Percentiles rank a stretch among this genome's conserved stretches.
Evolutionary conservation across 257 asterid species (phyloP).

Genomic region (Scutellaria barbata): DNA sequence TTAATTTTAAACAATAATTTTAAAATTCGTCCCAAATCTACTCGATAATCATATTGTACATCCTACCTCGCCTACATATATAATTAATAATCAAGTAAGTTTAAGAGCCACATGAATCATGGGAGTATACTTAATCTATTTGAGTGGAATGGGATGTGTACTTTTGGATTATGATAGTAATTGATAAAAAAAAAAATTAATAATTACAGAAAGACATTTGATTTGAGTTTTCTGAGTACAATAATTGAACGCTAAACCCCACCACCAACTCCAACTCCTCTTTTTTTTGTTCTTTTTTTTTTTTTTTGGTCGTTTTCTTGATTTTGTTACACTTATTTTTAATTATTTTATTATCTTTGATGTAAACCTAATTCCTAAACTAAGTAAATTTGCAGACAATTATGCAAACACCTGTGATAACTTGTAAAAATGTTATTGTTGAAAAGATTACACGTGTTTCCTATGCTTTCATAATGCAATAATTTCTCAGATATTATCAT

Average conservation of each 20-base stretch:
- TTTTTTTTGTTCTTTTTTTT: not conserved
- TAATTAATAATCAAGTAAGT: not conserved
- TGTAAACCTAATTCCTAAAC: conserved; percentile 30
- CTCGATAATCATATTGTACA: too few relatives aligned
- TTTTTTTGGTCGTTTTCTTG: conserved; percentile 25
- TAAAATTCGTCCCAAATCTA: too few relatives aligned
- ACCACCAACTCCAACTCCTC: conserved; percentile 18
- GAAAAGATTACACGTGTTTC: conserved; percentile 25
- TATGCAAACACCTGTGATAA: conserved; percentile 19
- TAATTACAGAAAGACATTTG: not conserved
- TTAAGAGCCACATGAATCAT: conserved; percentile 28
- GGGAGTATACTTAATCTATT: not conserved
- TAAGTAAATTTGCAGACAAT: conserved; percentile 36
- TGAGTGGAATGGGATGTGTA: not conserved
- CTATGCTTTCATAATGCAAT: not conserved
- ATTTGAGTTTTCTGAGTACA: conserved; percentile 34
- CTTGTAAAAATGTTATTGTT: conserved; percentile 26
- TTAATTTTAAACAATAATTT: too few relatives aligned
- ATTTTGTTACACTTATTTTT: conserved; percentile 14
- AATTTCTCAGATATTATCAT: conserved; percentile 17
- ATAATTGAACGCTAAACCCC: conserved; percentile 43
- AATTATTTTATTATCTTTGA: conserved; percentile 14
- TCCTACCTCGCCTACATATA: too few relatives aligned
- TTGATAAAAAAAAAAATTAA: too few relatives aligned
- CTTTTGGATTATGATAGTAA: not conserved